These are phyloP conservation scores for Trichomonascus vanleenenianus DNA, from an alignment of 805 yeast genomes.

Conservation along the genomic window DNA sequence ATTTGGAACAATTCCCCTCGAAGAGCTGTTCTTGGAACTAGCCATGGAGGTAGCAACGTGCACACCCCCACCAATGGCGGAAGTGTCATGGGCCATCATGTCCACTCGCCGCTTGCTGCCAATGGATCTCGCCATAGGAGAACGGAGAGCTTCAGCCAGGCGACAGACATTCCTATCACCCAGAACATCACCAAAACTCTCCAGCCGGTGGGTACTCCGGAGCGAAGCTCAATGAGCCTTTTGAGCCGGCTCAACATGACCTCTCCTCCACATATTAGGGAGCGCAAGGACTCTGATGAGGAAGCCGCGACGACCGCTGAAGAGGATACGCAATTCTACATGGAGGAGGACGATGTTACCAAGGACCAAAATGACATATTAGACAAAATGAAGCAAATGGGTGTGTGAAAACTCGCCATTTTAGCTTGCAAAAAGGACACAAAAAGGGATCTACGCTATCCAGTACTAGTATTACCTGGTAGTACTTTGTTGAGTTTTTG, in stretches of 20 bases:
- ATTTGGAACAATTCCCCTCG: too few species aligned
- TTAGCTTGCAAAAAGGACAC: too few species aligned
- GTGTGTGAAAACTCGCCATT: too few species aligned
- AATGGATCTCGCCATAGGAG: slow-evolving; percentile 16
- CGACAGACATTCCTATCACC: too few species aligned
- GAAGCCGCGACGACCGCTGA: neutral
- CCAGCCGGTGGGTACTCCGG: neutral
- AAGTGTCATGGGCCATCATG: neutral
- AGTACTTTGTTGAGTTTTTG: neutral
- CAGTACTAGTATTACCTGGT: too few species aligned
- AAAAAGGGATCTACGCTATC: too few species aligned
- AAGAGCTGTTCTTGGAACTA: too few species aligned
- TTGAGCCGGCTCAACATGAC: too few species aligned
- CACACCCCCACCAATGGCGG: neutral
- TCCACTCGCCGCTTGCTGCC: neutral
- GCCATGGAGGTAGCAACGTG: neutral
- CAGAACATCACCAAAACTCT: too few species aligned
- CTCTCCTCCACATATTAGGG: too few species aligned
- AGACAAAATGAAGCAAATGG: slow-evolving; percentile 3
- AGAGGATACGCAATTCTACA: slow-evolving; percentile 21
- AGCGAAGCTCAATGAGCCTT: neutral
- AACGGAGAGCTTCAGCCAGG: neutral
- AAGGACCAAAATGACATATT: neutral
- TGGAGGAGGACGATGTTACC: slow-evolving; percentile 16
- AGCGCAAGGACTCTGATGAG: too few species aligned